Conservation (phyloP, 805 yeast genomes). For the Candida peoriensis region DNA sequence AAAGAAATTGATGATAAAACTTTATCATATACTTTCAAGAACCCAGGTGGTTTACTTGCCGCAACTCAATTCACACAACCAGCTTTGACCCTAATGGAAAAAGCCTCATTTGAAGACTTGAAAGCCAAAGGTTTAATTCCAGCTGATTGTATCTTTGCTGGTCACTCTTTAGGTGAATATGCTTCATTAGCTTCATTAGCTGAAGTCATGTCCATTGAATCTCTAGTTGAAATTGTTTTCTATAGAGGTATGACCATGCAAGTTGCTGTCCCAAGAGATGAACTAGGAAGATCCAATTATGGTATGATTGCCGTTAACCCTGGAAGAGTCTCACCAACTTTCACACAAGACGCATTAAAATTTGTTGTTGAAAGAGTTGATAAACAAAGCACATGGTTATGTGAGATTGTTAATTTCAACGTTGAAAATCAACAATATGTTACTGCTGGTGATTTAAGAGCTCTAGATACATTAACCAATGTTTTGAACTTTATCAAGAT, state of each 20-base stretch:
- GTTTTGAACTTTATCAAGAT: slow-evolving; percentile 90
- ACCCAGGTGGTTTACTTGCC: slow-evolving; percentile 91
- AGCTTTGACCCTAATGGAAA: slow-evolving; percentile 98
- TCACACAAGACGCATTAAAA: slow-evolving; percentile 89
- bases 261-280: slow-evolving; percentile 98
- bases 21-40: slow-evolving; percentile 79
- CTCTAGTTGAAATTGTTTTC: slow-evolving; percentile 94
- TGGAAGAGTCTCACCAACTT: slow-evolving; percentile 81
- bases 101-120: slow-evolving; percentile 97
- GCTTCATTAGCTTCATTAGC: slow-evolving; percentile 96
- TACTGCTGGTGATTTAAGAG: slow-evolving; percentile 97
- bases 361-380: slow-evolving; percentile 89
- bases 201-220: slow-evolving; percentile 98
- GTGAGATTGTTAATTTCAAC: slow-evolving; percentile 96
- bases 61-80: slow-evolving; percentile 99
- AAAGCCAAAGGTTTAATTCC: slow-evolving; percentile 94
- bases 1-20: slow-evolving; percentile 81
- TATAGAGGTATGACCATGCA: slow-evolving; percentile 99
- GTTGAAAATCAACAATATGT: slow-evolving; percentile 98
- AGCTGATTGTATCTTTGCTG: slow-evolving; percentile 91
- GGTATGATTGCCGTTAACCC: slow-evolving; percentile 99
- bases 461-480: slow-evolving; percentile 85
- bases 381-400: slow-evolving; percentile 82
- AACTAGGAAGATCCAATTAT: slow-evolving; percentile 91
- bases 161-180: slow-evolving; percentile 98